Evolutionary conservation across 2,329 filamentous ascomycete species (phyloP), one percentile per base, ranked within the genome.

Genomic region (Cryphonectria radicalis): DNA sequence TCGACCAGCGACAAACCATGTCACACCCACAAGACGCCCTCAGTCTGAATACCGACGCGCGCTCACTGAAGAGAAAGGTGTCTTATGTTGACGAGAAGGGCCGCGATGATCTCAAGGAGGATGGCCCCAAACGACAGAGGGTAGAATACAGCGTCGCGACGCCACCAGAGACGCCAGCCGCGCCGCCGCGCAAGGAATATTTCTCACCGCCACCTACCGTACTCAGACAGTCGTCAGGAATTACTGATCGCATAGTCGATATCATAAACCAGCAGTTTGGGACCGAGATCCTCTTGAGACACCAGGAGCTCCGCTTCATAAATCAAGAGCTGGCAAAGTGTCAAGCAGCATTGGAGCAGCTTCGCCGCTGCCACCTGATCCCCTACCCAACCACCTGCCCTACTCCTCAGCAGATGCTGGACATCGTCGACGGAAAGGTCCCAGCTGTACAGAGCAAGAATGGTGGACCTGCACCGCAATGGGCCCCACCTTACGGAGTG

Each of bases 271-370:
- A 94, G 73, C 93, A 98, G 81, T 92, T 98, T 80, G 93, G 94
- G 77, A 89, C 96, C 75, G 95, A 98, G 83, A 95, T 98, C 68
- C 84, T 98, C 74, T 84, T 97, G 79, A 98, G 98, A 85, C 96
- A 99, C 82, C 91, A 96, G 77, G 96, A 99, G 84, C 84, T 98
- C 72, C 93, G 95, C 70, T 86, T 97, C 76, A 97, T 98, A 80
- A 94, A 98, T 79, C 94, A 97, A 82, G 96, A 98, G 83, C 88
- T 98, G 75, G 95, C 94, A 75, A 98, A 98, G 84, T 98, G 95
- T 79, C 95, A 98, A 83, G 85, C 95, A 74, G 94, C 95, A 14
- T 87, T 98, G 76, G 96, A 99, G 82, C 96, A 98, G 83, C 85
- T 99, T 74, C 92, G 96, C 76, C 91, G 96, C 73, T 98, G 95